Evolutionary conservation across 352 stramenopile genomes (phyloP).

Genomic region (Halophytophthora polymorphica): DNA sequence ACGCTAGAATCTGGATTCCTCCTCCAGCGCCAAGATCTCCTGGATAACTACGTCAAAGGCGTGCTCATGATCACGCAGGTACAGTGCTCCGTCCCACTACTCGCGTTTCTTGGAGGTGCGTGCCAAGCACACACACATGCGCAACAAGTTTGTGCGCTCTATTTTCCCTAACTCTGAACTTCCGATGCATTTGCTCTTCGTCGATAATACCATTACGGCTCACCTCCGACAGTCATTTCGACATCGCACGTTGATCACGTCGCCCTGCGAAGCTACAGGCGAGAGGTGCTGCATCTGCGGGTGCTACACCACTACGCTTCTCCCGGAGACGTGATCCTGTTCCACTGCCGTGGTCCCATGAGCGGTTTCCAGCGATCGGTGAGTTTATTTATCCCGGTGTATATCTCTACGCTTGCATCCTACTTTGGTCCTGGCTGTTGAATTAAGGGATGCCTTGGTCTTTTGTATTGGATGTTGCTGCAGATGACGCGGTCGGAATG

Average conservation of each 20-base stretch:
- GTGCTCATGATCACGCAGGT: constrained; percentile 41
- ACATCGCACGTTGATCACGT: constrained; percentile 30
- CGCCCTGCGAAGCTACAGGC: constrained; percentile 21
- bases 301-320: constrained; percentile 51
- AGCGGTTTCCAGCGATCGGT: constrained; percentile 52
- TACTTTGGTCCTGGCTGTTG: neutral
- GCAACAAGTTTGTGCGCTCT: neutral
- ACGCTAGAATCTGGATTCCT: constrained; percentile 39
- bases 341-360: constrained; percentile 44
- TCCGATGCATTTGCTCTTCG: too few species aligned
- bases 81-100: constrained; percentile 34
- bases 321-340: constrained; percentile 56
- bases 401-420: neutral
- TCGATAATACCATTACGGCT: too few species aligned
- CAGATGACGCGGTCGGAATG: constrained; percentile 61
- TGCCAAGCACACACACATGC: neutral
- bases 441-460: neutral
- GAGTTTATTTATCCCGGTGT: constrained; percentile 1
- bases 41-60: constrained; percentile 47
- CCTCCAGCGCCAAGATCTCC: constrained; percentile 23
- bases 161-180: neutral
- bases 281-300: constrained; percentile 58
- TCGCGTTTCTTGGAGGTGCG: constrained; percentile 60
- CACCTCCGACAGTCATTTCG: constrained; percentile 25
- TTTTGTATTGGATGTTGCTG: neutral